Evolutionary conservation across 129 eudicot species (phyloP).

Genomic region (carrot (Daucus carota)): DNA sequence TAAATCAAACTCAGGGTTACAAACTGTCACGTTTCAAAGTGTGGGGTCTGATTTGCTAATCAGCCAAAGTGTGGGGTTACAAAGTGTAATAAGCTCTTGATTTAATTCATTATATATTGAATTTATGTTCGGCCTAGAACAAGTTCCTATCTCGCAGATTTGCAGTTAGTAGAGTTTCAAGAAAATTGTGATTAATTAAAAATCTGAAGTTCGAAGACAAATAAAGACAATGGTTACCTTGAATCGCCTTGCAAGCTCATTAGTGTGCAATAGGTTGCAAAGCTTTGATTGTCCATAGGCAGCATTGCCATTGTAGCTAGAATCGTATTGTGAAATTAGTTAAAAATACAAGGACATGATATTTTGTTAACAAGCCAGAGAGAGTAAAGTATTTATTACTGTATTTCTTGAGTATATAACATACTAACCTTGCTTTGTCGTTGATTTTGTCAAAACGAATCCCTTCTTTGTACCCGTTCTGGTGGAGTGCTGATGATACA

Average conservation of each 20-base stretch:
- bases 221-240: constrained; percentile 31
- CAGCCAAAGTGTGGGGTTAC: no score
- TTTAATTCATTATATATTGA: neutral
- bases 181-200: neutral
- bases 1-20: no score
- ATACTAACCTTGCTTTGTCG: constrained; percentile 53
- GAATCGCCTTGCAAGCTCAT: constrained; percentile 61
- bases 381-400: neutral
- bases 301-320: constrained; percentile 44
- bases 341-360: neutral
- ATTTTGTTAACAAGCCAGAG: neutral
- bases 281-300: constrained; percentile 85
- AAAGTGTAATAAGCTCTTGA: no score
- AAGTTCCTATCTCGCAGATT: neutral
- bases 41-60: no score
- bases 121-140: neutral
- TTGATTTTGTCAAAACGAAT: constrained; percentile 72
- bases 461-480: constrained; percentile 53
- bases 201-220: neutral
- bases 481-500: constrained; percentile 71
- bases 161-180: neutral
- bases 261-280: constrained; percentile 77
- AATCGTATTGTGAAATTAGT: neutral
- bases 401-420: neutral
- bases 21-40: no score